Evolutionary conservation across 164 flowering plant species (phyloP).

Genomic region (Macadamia integrifolia): DNA sequence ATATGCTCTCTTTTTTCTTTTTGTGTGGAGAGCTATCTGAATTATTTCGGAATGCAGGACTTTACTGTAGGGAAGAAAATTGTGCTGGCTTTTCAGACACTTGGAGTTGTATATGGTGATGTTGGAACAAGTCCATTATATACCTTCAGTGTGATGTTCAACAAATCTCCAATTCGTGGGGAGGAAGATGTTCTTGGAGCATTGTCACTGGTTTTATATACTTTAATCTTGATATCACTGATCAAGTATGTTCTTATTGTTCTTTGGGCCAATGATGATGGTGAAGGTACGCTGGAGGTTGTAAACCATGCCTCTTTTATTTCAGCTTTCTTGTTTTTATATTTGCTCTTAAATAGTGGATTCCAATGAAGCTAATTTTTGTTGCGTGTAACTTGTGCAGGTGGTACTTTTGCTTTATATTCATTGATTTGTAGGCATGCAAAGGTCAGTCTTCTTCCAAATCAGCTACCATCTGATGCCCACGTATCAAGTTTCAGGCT

Average conservation of each 20-base stretch:
- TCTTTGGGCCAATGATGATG: slow-evolving; percentile 96
- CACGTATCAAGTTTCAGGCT: slow-evolving; percentile 98
- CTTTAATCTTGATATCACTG: slow-evolving; percentile 80
- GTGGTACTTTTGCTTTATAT: slow-evolving; percentile 98
- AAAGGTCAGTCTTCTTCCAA: slow-evolving; percentile 94
- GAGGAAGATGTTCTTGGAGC: slow-evolving; percentile 92
- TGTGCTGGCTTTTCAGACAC: slow-evolving; percentile 75
- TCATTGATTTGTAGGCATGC: slow-evolving; percentile 97
- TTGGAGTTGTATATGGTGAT: slow-evolving; percentile 98
- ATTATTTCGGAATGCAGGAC: slow-evolving; percentile 51
- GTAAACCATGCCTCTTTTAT: background rate
- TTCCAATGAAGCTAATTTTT: slow-evolving; percentile 3
- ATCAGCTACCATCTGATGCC: slow-evolving; percentile 94
- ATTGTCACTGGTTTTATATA: slow-evolving; percentile 81
- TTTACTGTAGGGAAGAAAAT: slow-evolving; percentile 59
- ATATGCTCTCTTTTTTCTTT: too few relatives aligned
- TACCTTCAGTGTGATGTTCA: slow-evolving; percentile 94
- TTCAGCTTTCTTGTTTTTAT: background rate
- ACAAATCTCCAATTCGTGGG: slow-evolving; percentile 71
- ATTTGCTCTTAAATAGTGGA: background rate
- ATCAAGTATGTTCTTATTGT: slow-evolving; percentile 88
- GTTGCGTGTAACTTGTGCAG: slow-evolving; percentile 36
- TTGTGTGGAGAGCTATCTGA: slow-evolving; percentile 6
- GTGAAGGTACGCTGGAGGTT: slow-evolving; percentile 67
- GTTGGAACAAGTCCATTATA: slow-evolving; percentile 98